Conservation (phyloP, 2,329 filamentous ascomycete species). For the Bipolaris bicolor region DNA sequence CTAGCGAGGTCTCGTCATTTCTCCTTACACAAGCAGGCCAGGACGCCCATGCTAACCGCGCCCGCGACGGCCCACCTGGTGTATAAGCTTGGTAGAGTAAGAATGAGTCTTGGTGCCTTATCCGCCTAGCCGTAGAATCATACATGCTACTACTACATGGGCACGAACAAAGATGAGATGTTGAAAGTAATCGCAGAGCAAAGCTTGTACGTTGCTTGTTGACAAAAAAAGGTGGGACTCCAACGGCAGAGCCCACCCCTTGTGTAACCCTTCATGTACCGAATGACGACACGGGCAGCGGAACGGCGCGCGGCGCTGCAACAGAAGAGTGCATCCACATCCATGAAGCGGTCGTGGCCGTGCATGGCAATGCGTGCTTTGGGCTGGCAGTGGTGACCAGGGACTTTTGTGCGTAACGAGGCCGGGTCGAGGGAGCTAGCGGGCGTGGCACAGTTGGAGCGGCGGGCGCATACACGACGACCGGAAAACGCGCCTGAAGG, state of each 20-base stretch:
- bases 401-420: constrained; percentile 2
- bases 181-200: neutral
- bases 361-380: constrained; percentile 19
- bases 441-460: constrained; percentile 8
- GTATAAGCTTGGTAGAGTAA: neutral
- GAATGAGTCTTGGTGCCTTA: no score
- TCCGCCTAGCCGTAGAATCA: no score
- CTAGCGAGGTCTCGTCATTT: neutral
- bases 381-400: neutral
- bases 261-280: constrained; percentile 14
- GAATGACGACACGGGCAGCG: constrained; percentile 22
- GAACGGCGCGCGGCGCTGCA: constrained; percentile 33
- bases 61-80: neutral
- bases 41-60: neutral
- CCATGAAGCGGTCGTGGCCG: constrained; percentile 23
- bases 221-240: neutral
- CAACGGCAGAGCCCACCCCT: neutral
- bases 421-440: constrained; percentile 3
- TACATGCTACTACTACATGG: no score
- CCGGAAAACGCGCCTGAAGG: constrained; percentile 24
- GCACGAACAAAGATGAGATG: no score
- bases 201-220: neutral
- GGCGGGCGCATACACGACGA: constrained; percentile 4
- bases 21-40: constrained; percentile 1
- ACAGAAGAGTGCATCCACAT: constrained; percentile 17